These are phyloP conservation scores for Nemania abortiva DNA, from an alignment of 2,329 filamentous ascomycete species.

Conservation along the genomic window DNA sequence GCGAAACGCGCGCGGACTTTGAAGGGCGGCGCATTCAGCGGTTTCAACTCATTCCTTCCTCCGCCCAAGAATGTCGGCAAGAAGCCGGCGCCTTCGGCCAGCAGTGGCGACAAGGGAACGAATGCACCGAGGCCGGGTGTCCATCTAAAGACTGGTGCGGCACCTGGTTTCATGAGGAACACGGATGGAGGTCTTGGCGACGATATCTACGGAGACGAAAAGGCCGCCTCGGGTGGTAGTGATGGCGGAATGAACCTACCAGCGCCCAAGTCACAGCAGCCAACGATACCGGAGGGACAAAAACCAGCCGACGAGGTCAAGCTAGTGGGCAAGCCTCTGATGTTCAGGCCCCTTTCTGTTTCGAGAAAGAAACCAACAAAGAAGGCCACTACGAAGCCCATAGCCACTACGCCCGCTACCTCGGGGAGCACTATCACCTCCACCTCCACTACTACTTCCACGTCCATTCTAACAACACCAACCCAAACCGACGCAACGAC, in stretches of 20 bases:
- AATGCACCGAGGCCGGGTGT: constrained; percentile 67
- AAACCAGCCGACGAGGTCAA: constrained; percentile 74
- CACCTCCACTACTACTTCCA: constrained; percentile 22
- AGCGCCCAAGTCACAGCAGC: constrained; percentile 57
- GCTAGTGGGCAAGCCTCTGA: constrained; percentile 80
- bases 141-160: constrained; percentile 84
- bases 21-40: constrained; percentile 73
- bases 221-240: constrained; percentile 36
- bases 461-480: constrained; percentile 40
- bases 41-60: constrained; percentile 88
- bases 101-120: constrained; percentile 50
- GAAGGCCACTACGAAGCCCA: constrained; percentile 65
- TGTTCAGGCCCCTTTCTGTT: constrained; percentile 92
- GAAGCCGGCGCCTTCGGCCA: constrained; percentile 52
- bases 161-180: constrained; percentile 82
- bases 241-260: constrained; percentile 51
- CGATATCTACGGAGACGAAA: constrained; percentile 40
- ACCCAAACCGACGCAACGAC: constrained; percentile 21
- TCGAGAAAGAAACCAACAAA: constrained; percentile 79
- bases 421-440: no score
- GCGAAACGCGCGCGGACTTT: constrained; percentile 76
- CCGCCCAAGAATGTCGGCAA: constrained; percentile 76
- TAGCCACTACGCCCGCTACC: constrained; percentile 16
- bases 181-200: constrained; percentile 49
- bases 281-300: constrained; percentile 67